Conservation (phyloP, 1,284 basidiomycete species). For the Sparassis latifolia region DNA sequence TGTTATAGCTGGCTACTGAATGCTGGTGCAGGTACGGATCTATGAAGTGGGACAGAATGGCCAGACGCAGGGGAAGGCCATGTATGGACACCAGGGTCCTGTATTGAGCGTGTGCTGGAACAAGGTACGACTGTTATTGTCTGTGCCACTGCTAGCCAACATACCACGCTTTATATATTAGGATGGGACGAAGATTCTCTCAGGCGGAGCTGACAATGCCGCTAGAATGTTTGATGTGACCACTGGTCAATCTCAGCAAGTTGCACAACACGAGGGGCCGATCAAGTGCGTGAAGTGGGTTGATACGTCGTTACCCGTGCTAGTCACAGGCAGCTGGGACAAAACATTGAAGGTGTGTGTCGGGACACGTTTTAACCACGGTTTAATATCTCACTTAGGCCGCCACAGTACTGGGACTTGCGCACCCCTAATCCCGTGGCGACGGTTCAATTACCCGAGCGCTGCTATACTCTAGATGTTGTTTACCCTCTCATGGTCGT, state of each 20-base stretch:
- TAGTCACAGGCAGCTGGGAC: constrained; percentile 90
- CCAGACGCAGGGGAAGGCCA: constrained; percentile 71
- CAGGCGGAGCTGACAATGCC: constrained; percentile 83
- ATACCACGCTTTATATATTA: constrained; percentile 15
- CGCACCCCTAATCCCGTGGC: constrained; percentile 69
- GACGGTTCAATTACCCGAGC: constrained; percentile 78
- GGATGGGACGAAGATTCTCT: constrained; percentile 81
- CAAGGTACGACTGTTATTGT: constrained; percentile 37
- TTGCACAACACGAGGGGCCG: constrained; percentile 82
- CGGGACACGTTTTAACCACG: not conserved
- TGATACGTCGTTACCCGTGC: constrained; percentile 63
- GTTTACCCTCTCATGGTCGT: constrained; percentile 86
- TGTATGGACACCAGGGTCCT: constrained; percentile 79
- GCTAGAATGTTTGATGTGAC: constrained; percentile 77
- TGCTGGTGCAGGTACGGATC: constrained; percentile 42
- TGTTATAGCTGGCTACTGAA: not conserved
- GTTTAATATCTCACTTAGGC: not conserved
- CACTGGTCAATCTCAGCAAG: constrained; percentile 65
- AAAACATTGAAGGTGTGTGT: constrained; percentile 74
- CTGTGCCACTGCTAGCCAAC: not conserved
- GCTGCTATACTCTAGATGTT: constrained; percentile 86
- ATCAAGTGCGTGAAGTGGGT: constrained; percentile 76
- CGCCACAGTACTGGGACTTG: constrained; percentile 83
- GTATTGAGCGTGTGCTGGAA: constrained; percentile 83
- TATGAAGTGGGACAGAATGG: constrained; percentile 55